phyloP scores from a whole-genome alignment of 306 rosid species.

The Lupinus albus region DNA sequence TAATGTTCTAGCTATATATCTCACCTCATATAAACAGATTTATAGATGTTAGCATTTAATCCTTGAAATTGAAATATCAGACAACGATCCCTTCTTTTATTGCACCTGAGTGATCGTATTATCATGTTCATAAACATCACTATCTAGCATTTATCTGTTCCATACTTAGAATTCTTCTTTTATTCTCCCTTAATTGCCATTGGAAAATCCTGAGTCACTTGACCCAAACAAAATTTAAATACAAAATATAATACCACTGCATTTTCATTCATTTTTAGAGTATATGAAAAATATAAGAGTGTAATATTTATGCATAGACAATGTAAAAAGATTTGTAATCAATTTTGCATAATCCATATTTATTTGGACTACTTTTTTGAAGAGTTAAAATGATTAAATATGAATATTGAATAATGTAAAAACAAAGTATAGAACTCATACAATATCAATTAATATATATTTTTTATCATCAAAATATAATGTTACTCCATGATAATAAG shows the following conservation, averaged over 20 bases:
- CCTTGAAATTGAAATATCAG: conserved; percentile 38
- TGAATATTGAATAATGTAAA: too few species aligned
- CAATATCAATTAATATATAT: too few species aligned
- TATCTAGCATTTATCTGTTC: conserved; percentile 29
- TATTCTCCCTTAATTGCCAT: neutral
- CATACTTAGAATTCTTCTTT: neutral
- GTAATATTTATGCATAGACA: too few species aligned
- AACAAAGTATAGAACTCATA: too few species aligned
- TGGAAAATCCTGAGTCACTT: neutral
- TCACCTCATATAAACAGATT: conserved; percentile 26
- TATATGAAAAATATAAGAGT: too few species aligned
- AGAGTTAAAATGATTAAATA: too few species aligned
- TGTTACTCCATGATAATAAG: too few species aligned
- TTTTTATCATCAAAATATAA: too few species aligned
- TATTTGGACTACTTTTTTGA: too few species aligned
- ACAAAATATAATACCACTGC: neutral
- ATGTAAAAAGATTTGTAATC: too few species aligned
- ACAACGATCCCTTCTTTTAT: neutral
- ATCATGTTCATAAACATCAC: conserved; percentile 38
- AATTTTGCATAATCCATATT: too few species aligned
- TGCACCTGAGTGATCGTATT: conserved; percentile 11
- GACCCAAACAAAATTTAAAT: neutral
- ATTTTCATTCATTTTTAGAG: too few species aligned
- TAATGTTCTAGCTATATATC: conserved; percentile 27
- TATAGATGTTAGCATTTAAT: conserved; percentile 25